phyloP scores from a whole-genome alignment of 345 rosid species.

The Viola odorata region DNA sequence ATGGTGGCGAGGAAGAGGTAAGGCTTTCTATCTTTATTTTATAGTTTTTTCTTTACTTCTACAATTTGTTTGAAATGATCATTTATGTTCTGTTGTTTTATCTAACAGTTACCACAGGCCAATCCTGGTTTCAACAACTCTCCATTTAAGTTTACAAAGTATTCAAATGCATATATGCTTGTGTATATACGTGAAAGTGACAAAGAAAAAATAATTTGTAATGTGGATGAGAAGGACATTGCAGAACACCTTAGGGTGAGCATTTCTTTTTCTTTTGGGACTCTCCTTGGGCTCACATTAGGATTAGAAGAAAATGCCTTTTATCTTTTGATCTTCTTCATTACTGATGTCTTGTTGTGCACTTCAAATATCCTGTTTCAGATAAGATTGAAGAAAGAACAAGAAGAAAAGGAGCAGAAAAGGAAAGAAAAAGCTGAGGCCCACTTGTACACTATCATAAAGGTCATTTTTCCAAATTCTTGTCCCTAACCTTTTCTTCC shows the following conservation, averaged over 20 bases:
- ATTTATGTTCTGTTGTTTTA: neutral
- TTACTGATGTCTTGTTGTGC: neutral
- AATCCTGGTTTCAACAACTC: constrained; percentile 95
- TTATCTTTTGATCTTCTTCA: neutral
- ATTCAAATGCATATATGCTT: constrained; percentile 99
- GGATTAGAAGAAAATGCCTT: too few relatives aligned
- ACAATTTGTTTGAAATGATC: neutral
- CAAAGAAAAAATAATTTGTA: constrained; percentile 90
- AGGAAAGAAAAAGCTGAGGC: constrained; percentile 93
- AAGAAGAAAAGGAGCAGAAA: constrained; percentile 90
- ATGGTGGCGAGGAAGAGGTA: constrained; percentile 99
- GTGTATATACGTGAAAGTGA: constrained; percentile 97
- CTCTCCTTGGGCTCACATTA: too few relatives aligned
- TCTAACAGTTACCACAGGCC: constrained; percentile 70
- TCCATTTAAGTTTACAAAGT: constrained; percentile 84
- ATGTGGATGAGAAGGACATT: constrained; percentile 97
- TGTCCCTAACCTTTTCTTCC: neutral
- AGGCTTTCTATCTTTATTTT: neutral
- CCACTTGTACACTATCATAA: constrained; percentile 79
- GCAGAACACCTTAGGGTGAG: constrained; percentile 94
- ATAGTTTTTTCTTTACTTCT: neutral
- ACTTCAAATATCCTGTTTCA: constrained; percentile 18
- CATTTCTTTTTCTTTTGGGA: neutral
- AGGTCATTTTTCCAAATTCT: constrained; percentile 35
- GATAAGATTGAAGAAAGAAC: constrained; percentile 91